phyloP scores from a whole-genome alignment of 2,329 filamentous ascomycete genomes.

The Dactylellina sp. region DNA sequence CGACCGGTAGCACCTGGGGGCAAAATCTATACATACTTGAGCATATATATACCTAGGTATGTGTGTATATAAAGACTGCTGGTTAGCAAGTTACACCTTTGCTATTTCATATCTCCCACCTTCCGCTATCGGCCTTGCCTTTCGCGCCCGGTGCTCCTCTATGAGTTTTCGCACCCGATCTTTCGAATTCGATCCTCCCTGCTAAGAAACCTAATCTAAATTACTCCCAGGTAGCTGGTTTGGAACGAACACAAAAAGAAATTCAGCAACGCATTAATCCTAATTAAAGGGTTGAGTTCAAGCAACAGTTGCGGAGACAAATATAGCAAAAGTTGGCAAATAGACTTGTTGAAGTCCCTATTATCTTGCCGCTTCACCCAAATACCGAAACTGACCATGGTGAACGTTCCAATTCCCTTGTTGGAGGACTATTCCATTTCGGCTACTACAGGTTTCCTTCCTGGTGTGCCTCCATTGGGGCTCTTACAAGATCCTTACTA shows the following conservation, averaged over 20 bases:
- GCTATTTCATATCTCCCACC: neutral
- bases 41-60: neutral
- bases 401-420: slow-evolving; percentile 72
- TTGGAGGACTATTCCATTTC: slow-evolving; percentile 85
- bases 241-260: neutral
- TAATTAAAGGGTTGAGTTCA: neutral
- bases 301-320: neutral
- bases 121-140: neutral
- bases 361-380: neutral
- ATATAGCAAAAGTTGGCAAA: neutral
- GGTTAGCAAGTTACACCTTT: neutral
- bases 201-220: too few relatives aligned
- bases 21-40: too few relatives aligned
- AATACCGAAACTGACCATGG: slow-evolving; percentile 50
- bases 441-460: slow-evolving; percentile 84
- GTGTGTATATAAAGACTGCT: neutral
- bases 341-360: neutral
- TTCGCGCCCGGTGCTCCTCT: neutral
- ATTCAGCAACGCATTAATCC: neutral
- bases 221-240: neutral
- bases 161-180: too few relatives aligned
- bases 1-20: slow-evolving; percentile 27
- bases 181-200: too few relatives aligned
- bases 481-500: slow-evolving; percentile 90
- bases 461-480: slow-evolving; percentile 81